These are phyloP conservation scores for Cercospora sojina DNA, from an alignment of 2,329 filamentous ascomycete species.

Conservation along the genomic window DNA sequence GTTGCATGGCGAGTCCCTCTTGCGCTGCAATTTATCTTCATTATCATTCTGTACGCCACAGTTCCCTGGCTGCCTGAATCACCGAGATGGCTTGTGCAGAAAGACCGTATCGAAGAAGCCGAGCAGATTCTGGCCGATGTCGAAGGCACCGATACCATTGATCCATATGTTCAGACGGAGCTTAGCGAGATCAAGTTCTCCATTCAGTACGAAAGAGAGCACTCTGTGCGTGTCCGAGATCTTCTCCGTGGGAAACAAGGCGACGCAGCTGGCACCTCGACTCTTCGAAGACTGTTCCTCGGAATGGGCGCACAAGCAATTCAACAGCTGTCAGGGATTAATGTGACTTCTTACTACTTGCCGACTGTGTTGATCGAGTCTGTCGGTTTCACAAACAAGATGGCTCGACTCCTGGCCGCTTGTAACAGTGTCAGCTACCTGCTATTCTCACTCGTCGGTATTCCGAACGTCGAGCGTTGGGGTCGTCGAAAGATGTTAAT, in stretches of 20 bases:
- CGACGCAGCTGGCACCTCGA: constrained; percentile 48
- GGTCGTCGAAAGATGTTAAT: constrained; percentile 62
- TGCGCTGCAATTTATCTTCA: constrained; percentile 53
- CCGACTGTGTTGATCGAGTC: constrained; percentile 60
- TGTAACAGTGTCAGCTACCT: constrained; percentile 54
- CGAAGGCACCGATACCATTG: constrained; percentile 46
- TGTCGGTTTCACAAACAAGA: constrained; percentile 54
- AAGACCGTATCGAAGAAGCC: constrained; percentile 48
- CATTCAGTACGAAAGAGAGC: constrained; percentile 51
- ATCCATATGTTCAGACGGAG: constrained; percentile 48
- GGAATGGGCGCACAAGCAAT: constrained; percentile 56
- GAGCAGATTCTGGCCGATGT: constrained; percentile 52
- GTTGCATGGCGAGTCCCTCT: constrained; percentile 50
- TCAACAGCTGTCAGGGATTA: constrained; percentile 50
- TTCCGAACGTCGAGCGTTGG: constrained; percentile 52
- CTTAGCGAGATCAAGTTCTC: constrained; percentile 50
- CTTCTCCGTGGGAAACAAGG: constrained; percentile 50
- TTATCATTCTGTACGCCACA: constrained; percentile 47
- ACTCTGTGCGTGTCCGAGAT: constrained; percentile 52
- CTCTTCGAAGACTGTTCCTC: constrained; percentile 52
- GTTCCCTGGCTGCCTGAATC: constrained; percentile 51
- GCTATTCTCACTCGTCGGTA: constrained; percentile 49
- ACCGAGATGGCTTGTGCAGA: constrained; percentile 50
- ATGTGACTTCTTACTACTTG: constrained; percentile 51
- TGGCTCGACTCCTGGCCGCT: constrained; percentile 56